Evolutionary conservation across 192 early-diverging fungal species (phyloP).

Genomic region (Coemansia sp.): DNA sequence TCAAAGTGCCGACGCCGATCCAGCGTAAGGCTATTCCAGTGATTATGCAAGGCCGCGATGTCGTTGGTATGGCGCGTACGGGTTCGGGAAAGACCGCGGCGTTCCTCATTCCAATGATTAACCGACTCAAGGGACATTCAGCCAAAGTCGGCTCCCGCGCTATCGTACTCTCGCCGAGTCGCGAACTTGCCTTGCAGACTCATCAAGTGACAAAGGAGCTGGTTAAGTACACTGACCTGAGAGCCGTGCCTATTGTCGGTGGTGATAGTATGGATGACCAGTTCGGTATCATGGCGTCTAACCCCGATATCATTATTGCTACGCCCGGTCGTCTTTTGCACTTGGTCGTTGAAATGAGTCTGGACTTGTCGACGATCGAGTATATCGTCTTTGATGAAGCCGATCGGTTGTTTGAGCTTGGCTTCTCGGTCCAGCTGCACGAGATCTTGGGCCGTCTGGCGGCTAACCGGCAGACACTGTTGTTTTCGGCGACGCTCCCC

Average conservation of each 20-base stretch:
- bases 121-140: conserved; percentile 84
- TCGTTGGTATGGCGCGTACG: conserved; percentile 97
- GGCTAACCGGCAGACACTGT: conserved; percentile 80
- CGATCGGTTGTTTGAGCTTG: conserved; percentile 97
- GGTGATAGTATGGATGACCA: conserved; percentile 98
- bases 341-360: conserved; percentile 82
- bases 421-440: conserved; percentile 92
- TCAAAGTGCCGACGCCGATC: conserved; percentile 98
- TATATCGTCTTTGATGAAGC: conserved; percentile 99
- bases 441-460: conserved; percentile 88
- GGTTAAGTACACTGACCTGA: conserved; percentile 89
- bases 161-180: conserved; percentile 88
- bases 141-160: conserved; percentile 81
- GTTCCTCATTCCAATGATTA: conserved; percentile 90
- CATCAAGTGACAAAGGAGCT: conserved; percentile 92
- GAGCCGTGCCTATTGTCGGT: conserved; percentile 87
- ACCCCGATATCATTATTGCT: conserved; percentile 90
- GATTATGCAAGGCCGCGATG: conserved; percentile 87
- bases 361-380: conserved; percentile 85
- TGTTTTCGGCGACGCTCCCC: conserved; percentile 97
- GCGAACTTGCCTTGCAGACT: conserved; percentile 96
- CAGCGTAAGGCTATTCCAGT: conserved; percentile 94
- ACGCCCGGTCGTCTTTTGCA: conserved; percentile 85
- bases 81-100: conserved; percentile 98
- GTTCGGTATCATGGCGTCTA: conserved; percentile 87